Evolutionary conservation across 2,329 filamentous ascomycete genomes (phyloP).

Genomic region (Cucurbitaria berberidis): DNA sequence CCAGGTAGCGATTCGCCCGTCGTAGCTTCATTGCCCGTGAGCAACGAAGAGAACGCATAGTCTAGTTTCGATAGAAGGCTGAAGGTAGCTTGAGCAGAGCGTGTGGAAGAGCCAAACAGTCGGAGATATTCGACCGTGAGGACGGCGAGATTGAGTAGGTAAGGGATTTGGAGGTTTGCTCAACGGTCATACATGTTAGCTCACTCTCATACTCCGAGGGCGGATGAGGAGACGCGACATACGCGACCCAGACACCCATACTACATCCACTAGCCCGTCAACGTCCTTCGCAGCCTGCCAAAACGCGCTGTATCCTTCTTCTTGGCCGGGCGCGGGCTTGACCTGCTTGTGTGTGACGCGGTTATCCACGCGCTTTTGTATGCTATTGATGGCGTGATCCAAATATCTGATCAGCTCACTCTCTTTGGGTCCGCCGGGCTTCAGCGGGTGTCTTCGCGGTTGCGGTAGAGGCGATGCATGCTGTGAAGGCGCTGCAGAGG

Average conservation of each 20-base stretch:
- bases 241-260: slow-evolving; percentile 91
- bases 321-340: slow-evolving; percentile 48
- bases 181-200: slow-evolving; percentile 6
- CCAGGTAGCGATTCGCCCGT: slow-evolving; percentile 72
- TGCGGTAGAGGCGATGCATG: slow-evolving; percentile 56
- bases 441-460: slow-evolving; percentile 60
- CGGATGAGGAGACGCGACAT: slow-evolving; percentile 47
- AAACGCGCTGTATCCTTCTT: slow-evolving; percentile 66
- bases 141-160: slow-evolving; percentile 78
- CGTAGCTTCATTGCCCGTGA: slow-evolving; percentile 70
- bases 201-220: background rate
- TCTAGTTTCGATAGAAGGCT: slow-evolving; percentile 78
- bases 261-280: slow-evolving; percentile 74
- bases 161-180: slow-evolving; percentile 83
- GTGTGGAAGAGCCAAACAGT: slow-evolving; percentile 71
- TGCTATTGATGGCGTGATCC: slow-evolving; percentile 55
- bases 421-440: slow-evolving; percentile 64
- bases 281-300: slow-evolving; percentile 75
- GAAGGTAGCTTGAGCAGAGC: slow-evolving; percentile 71
- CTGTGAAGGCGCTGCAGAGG: slow-evolving; percentile 51
- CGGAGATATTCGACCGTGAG: slow-evolving; percentile 74
- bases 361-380: slow-evolving; percentile 40
- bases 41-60: slow-evolving; percentile 77
- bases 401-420: slow-evolving; percentile 63
- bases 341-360: slow-evolving; percentile 54